Base-by-base conservation (phyloP, 2,329 filamentous ascomycete genomes). In the Xylaria sp. region DNA sequence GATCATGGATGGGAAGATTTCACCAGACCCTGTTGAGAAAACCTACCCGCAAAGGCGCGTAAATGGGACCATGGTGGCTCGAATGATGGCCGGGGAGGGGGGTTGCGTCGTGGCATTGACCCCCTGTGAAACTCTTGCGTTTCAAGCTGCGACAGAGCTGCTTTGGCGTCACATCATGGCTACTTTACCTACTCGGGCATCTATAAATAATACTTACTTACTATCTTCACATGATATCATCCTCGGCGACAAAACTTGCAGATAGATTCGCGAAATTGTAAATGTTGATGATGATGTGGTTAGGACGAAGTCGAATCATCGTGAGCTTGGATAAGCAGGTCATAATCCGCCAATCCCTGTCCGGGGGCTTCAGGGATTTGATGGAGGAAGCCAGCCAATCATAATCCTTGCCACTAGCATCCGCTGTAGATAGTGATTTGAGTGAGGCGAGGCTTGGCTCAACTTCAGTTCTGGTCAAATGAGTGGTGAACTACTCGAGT, bases 131-230 rank as follows among this genome's bases (percentile, higher is more conserved):
- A 76, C 73, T 72, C 70, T 56, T 61, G 65, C 68, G 81, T 83
- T 83, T 83, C 81, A 83, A 71, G 60, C 67, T 82, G 81, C 73
- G 70, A 68, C 78, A 80, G 75, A 78, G 58, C 61, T 47, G 60
- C 54, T 64, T 68, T 70, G 63, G 17, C 28, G 64, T 65, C 47
- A 60, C 51, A 60, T 56, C 57, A 52, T 60, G 2, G 23, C 50
- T 50, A 46, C n/a, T 50, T 51, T 45, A 59, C n/a, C n/a, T n/a
- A 54, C 37, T 31, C 28, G 28, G n/a, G n/a, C n/a, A n/a, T n/a
- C 42, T 40, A 4, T n/a, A 35, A 8, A 3, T 51, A 38, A 25
- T 25, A 23, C 15, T 47, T 23, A 47, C 21, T 46, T 7, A 11
- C 28, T 31, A 31, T 9, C 28, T 31, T 31, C 28, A 31, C 28